Percentiles rank a stretch among this genome's conserved stretches.
Conservation (phyloP, 2,329 filamentous ascomycete genomes). For the Aspergillus udagawae region DNA sequence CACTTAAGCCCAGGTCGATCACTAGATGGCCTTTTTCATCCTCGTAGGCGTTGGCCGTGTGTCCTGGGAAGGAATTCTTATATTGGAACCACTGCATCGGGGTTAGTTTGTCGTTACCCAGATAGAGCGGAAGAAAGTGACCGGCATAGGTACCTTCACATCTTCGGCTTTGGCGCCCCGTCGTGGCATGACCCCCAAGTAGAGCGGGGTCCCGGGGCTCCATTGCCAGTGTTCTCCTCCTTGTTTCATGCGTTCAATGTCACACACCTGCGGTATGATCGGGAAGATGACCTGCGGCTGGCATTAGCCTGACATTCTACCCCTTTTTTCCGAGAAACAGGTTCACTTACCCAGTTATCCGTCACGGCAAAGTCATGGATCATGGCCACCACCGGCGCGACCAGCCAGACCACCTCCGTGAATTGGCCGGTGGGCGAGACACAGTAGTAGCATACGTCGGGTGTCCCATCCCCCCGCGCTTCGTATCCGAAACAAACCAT, state of each 20-base stretch:
- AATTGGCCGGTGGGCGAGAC: slow-evolving; percentile 22
- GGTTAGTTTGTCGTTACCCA: slow-evolving; percentile 5
- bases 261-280: slow-evolving; percentile 32
- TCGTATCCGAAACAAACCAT: slow-evolving; percentile 51
- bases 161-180: slow-evolving; percentile 1
- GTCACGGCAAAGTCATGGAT: slow-evolving; percentile 44
- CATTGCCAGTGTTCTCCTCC: slow-evolving; percentile 42
- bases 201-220: slow-evolving; percentile 28
- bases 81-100: slow-evolving; percentile 40
- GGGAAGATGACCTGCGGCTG: slow-evolving; percentile 31
- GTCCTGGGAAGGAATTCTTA: slow-evolving; percentile 33
- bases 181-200: slow-evolving; percentile 25
- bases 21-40: slow-evolving; percentile 11
- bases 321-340: background rate
- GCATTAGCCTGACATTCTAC: background rate
- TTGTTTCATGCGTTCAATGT: slow-evolving; percentile 35
- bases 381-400: slow-evolving; percentile 35
- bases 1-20: slow-evolving; percentile 36
- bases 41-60: slow-evolving; percentile 38
- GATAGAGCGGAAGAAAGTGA: no score
- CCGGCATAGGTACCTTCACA: no score
- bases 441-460: slow-evolving; percentile 36
- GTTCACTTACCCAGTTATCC: slow-evolving; percentile 33
- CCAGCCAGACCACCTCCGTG: slow-evolving; percentile 31
- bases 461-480: slow-evolving; percentile 38